A percentile compares a stretch with the other conserved stretches of the same genome.
Conservation (phyloP, 805 yeast species). For the Cyberlindnera mississippiensis region DNA sequence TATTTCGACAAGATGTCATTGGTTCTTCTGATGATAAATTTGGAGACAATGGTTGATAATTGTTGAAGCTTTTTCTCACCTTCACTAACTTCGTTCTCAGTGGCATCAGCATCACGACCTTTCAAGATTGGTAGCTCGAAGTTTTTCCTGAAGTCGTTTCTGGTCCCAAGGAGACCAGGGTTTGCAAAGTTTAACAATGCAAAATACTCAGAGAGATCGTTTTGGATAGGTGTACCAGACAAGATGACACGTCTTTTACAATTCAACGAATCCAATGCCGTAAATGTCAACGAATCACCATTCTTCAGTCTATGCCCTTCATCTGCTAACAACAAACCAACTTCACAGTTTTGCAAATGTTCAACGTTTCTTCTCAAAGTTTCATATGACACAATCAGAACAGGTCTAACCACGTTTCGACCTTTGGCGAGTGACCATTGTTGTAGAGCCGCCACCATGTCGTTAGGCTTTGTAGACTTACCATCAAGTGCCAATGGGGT, state of each 20-base stretch:
- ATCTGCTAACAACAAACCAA: conserved; percentile 83
- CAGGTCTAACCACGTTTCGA: conserved; percentile 87
- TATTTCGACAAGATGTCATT: conserved; percentile 93
- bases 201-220: conserved; percentile 90
- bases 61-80: conserved; percentile 71
- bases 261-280: conserved; percentile 75
- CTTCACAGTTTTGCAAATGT: conserved; percentile 66
- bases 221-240: conserved; percentile 96
- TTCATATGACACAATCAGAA: conserved; percentile 89
- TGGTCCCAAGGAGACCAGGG: conserved; percentile 86
- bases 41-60: conserved; percentile 72
- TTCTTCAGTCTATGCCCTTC: conserved; percentile 83
- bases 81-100: conserved; percentile 65
- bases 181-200: conserved; percentile 88
- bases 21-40: conserved; percentile 90
- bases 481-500: conserved; percentile 93
- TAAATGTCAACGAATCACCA: conserved; percentile 89
- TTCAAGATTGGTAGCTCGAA: conserved; percentile 75
- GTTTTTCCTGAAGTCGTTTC: conserved; percentile 77
- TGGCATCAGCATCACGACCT: conserved; percentile 88
- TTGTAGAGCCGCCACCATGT: conserved; percentile 61
- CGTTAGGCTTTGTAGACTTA: conserved; percentile 67
- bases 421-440: conserved; percentile 90
- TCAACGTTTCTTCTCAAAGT: conserved; percentile 84
- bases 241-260: conserved; percentile 87